Percentiles rank a stretch among this genome's conserved stretches.
These are phyloP conservation scores for Aureobasidium namibiae DNA, from an alignment of 2,329 filamentous ascomycete species.

Conservation along the genomic window DNA sequence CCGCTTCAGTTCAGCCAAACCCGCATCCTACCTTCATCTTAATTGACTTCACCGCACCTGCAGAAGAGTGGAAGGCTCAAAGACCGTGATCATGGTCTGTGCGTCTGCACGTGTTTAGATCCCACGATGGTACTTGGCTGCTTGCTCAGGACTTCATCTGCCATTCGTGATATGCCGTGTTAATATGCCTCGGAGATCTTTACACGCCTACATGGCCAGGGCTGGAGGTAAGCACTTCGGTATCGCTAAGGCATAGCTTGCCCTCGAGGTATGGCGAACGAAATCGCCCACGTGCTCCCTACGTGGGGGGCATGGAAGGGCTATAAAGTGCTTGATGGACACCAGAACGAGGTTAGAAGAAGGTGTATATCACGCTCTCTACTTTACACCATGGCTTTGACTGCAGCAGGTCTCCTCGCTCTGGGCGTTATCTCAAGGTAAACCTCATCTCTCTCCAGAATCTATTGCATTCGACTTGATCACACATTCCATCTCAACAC, in stretches of 20 bases:
- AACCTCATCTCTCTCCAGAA: neutral
- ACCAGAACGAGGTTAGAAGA: neutral
- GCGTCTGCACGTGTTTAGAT: neutral
- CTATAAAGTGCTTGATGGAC: neutral
- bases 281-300: constrained; percentile 1
- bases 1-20: neutral
- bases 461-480: neutral
- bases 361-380: neutral
- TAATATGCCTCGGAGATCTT: neutral
- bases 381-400: neutral
- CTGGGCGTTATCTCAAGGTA: constrained; percentile 7
- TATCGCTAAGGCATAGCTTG: neutral
- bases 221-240: neutral
- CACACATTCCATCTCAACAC: neutral
- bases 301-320: neutral
- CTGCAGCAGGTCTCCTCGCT: neutral
- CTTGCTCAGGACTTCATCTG: neutral
- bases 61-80: neutral
- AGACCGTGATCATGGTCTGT: neutral
- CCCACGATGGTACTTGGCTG: neutral
- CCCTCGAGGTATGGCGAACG: neutral
- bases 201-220: neutral
- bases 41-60: constrained; percentile 4
- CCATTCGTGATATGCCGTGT: neutral
- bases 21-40: neutral